Evolutionary conservation across 2,329 filamentous ascomycete genomes (phyloP), one percentile per base, ranked within the genome.

Genomic region (Colletotrichum sp.): DNA sequence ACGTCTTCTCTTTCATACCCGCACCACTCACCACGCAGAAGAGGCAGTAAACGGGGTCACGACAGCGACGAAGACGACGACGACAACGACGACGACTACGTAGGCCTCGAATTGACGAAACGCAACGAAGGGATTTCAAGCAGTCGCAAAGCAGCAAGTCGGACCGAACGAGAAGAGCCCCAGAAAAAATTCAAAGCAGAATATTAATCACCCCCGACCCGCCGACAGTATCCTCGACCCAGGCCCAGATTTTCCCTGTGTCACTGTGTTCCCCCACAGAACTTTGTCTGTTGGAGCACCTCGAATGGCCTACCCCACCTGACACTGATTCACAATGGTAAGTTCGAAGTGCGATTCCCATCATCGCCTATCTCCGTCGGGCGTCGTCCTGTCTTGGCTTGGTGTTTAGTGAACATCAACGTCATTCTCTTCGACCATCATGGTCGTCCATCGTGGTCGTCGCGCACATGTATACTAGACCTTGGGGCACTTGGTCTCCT

Each of bases 301-400:
- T 39, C 69, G 73, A 73, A 75, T 75, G 73, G 73, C 43, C 55
- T n/a, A 75, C 73, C 70, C 73, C 64, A 75, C 73, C 70, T 56
- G 62, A n/a, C 39, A 22, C 22, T 68, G 70, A 73, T 64, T 73
- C 70, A 75, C 55, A 64, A 75, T 75, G 73, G 73, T 75, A 70
- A 75, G 73, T 71, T 71, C 52, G 34, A 36, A 4, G 18, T 65
- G 52, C 61, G n/a, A 48, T 66, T 62, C 55, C 34, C 55, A n/a
- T 56, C 72, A 66, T 72, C 28, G 39, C 72, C 69, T 56, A 66
- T 67, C 61, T 36, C 72, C 55, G 68, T 43, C 60, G 22, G 13
- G 18, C 34, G 10, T 52, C 43, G 9, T 55, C 15, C 65, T 32
- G 30, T 30, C 28, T 52, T 8, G 52, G 64, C 18, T 16, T 34